A percentile compares a stretch with the other conserved stretches of the same genome.
phyloP scores from a whole-genome alignment of 768 basidiomycete species.

The Mycena capillaripes region DNA sequence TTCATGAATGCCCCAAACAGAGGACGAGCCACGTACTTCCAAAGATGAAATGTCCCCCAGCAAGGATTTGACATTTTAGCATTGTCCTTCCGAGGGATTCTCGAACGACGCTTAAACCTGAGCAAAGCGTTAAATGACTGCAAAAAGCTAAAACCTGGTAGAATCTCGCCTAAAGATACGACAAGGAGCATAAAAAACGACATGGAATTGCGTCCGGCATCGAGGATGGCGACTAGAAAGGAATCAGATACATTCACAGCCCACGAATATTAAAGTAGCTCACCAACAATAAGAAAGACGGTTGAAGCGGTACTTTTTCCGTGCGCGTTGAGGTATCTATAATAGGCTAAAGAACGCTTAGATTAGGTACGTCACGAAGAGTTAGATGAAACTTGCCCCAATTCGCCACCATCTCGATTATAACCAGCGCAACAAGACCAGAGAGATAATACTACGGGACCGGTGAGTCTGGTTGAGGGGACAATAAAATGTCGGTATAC shows the following conservation, averaged over 20 bases:
- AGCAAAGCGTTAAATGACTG: neutral
- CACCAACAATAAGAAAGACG: slow-evolving; percentile 94
- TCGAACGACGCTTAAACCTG: slow-evolving; percentile 83
- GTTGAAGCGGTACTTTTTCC: slow-evolving; percentile 81
- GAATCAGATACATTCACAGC: neutral
- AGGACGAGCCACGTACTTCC: slow-evolving; percentile 76
- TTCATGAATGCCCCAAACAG: neutral
- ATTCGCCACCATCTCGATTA: slow-evolving; percentile 95
- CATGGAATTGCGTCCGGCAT: slow-evolving; percentile 93
- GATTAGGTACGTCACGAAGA: neutral
- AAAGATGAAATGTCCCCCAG: slow-evolving; percentile 91
- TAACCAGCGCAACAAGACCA: slow-evolving; percentile 85
- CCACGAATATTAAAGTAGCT: slow-evolving; percentile 39
- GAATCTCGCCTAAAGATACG: slow-evolving; percentile 79
- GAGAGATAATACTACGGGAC: slow-evolving; percentile 87
- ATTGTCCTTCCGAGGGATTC: slow-evolving; percentile 90
- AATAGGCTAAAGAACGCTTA: slow-evolving; percentile 73
- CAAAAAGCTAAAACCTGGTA: neutral
- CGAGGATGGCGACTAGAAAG: slow-evolving; percentile 88
- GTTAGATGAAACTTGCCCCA: slow-evolving; percentile 69
- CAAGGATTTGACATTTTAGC: slow-evolving; percentile 85
- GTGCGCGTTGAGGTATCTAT: slow-evolving; percentile 93
- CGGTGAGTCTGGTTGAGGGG: neutral
- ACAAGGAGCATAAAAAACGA: slow-evolving; percentile 96
- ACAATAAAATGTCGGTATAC: slow-evolving; percentile 54